These are phyloP conservation scores for Vicia faba DNA, from an alignment of 306 rosid genomes.

Conservation along the genomic window DNA sequence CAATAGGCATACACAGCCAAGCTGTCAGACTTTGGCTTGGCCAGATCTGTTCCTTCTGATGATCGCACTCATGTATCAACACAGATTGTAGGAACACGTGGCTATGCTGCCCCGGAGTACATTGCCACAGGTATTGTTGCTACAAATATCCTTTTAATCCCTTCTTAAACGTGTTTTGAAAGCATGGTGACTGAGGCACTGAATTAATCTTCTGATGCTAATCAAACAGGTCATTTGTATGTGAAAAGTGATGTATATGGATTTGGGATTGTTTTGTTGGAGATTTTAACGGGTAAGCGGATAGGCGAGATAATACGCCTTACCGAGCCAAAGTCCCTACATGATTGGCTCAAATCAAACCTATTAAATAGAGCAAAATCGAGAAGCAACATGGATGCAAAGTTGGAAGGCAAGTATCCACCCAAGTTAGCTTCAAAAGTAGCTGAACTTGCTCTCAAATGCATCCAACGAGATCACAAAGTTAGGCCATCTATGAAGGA, in stretches of 20 bases:
- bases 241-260: slow-evolving; percentile 88
- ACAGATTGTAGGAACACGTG: slow-evolving; percentile 63
- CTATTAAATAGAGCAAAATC: slow-evolving; percentile 59
- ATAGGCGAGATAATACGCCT: slow-evolving; percentile 52
- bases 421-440: slow-evolving; percentile 59
- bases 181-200: neutral
- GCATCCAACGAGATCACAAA: slow-evolving; percentile 62
- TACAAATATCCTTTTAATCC: slow-evolving; percentile 11
- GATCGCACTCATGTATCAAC: slow-evolving; percentile 77
- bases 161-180: slow-evolving; percentile 11
- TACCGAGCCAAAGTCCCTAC: slow-evolving; percentile 39
- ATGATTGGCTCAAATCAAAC: slow-evolving; percentile 72
- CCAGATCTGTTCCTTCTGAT: slow-evolving; percentile 61
- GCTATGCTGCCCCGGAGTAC: slow-evolving; percentile 92
- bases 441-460: slow-evolving; percentile 69
- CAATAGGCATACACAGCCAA: slow-evolving; percentile 66
- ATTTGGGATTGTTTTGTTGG: slow-evolving; percentile 78
- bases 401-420: slow-evolving; percentile 80
- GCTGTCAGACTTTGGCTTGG: slow-evolving; percentile 91
- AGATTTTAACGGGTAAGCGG: slow-evolving; percentile 66
- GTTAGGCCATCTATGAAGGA: slow-evolving; percentile 79
- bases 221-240: slow-evolving; percentile 64
- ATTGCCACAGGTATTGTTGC: slow-evolving; percentile 62
- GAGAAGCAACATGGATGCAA: slow-evolving; percentile 68
- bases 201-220: slow-evolving; percentile 12